Conservation (phyloP, 768 basidiomycete genomes). For the Kwoniella newhampshirensis region DNA sequence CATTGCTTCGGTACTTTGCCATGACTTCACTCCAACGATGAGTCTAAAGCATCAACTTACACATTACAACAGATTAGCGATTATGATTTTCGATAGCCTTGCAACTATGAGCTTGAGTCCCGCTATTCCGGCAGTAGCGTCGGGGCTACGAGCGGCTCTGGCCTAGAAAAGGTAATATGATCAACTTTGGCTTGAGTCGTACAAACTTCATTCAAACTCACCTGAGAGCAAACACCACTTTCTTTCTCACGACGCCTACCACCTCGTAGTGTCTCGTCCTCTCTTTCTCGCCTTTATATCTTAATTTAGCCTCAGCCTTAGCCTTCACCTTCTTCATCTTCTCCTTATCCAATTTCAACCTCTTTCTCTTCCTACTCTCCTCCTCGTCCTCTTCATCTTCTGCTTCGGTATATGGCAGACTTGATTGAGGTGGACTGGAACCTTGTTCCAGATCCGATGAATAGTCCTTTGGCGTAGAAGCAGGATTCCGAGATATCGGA, state of each 20-base stretch:
- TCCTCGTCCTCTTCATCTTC: slow-evolving; percentile 14
- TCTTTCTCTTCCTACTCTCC: slow-evolving; percentile 4
- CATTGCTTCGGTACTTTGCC: too few relatives aligned
- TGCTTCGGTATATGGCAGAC: slow-evolving; percentile 22
- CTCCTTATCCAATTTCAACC: slow-evolving; percentile 10
- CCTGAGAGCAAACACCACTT: slow-evolving; percentile 51
- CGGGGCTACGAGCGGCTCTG: slow-evolving; percentile 52
- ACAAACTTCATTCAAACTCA: slow-evolving; percentile 20
- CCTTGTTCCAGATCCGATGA: slow-evolving; percentile 50
- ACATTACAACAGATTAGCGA: too few relatives aligned
- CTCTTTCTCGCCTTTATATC: slow-evolving; percentile 16
- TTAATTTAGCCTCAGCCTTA: neutral
- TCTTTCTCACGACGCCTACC: slow-evolving; percentile 47
- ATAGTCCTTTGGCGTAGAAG: slow-evolving; percentile 40
- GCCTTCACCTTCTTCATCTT: slow-evolving; percentile 7
- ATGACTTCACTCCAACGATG: too few relatives aligned
- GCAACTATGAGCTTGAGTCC: too few relatives aligned
- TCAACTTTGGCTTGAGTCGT: neutral
- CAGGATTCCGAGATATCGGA: slow-evolving; percentile 18
- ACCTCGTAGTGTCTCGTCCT: slow-evolving; percentile 49
- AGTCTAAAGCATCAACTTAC: too few relatives aligned
- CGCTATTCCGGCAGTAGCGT: slow-evolving; percentile 49
- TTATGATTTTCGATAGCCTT: too few relatives aligned
- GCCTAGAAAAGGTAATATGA: slow-evolving; percentile 34
- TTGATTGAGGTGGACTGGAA: too few relatives aligned